Percentiles rank a stretch among this genome's conserved stretches.
phyloP scores from a whole-genome alignment of 306 rosid species.

The Vigna mungo region DNA sequence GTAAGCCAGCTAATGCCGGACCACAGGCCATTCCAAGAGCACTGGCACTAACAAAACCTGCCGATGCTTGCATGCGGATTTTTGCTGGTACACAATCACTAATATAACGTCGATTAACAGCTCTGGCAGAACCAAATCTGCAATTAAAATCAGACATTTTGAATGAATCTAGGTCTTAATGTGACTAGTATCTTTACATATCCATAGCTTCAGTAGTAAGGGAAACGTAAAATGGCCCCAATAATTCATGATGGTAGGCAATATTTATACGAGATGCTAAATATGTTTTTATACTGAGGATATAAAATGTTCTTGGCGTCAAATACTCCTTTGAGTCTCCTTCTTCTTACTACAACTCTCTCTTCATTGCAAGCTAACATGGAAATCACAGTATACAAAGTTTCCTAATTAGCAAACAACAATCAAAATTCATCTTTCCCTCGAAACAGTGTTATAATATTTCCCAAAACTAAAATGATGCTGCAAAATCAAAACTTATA shows the following conservation, averaged over 20 bases:
- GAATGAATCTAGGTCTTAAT: constrained; percentile 4
- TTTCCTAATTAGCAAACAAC: neutral
- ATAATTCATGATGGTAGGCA: constrained; percentile 24
- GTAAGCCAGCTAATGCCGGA: constrained; percentile 88
- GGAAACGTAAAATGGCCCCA: neutral
- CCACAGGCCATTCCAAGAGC: constrained; percentile 99
- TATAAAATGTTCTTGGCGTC: too few species aligned
- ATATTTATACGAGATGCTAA: neutral
- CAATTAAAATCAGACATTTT: constrained; percentile 37
- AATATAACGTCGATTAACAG: constrained; percentile 90
- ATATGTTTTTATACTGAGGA: too few species aligned
- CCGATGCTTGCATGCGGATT: constrained; percentile 91
- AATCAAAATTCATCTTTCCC: constrained; percentile 5
- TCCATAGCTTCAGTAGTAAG: constrained; percentile 16
- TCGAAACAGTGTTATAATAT: too few species aligned
- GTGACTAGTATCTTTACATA: constrained; percentile 10
- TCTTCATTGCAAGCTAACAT: neutral
- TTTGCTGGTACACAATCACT: constrained; percentile 89
- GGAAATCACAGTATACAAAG: neutral
- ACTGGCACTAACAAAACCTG: constrained; percentile 93
- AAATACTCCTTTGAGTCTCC: too few species aligned
- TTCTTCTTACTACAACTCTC: too few species aligned
- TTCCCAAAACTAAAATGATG: constrained; percentile 30
- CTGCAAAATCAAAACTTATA: constrained; percentile 7
- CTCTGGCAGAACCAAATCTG: constrained; percentile 95